A percentile compares a stretch with the other conserved stretches of the same genome.
Conservation (phyloP, 2,329 filamentous ascomycete species). For the Exophiala viscosa region DNA sequence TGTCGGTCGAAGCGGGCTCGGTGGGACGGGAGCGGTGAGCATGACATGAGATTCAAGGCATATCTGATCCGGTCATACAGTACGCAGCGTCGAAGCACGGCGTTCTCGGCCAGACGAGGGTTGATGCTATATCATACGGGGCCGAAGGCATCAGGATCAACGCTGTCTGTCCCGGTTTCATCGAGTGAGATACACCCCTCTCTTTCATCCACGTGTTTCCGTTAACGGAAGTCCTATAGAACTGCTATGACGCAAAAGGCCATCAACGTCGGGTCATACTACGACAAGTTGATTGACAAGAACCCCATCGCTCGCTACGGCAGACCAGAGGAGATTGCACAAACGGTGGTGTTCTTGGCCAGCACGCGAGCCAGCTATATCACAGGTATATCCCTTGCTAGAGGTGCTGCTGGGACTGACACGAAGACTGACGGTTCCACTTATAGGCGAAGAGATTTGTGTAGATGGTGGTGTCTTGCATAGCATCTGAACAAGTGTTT, state of each 20-base stretch:
- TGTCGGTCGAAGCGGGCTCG: conserved; percentile 1
- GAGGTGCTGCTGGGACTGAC: too few species aligned
- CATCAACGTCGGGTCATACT: conserved; percentile 5
- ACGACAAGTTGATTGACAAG: conserved; percentile 1
- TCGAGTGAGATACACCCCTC: neutral
- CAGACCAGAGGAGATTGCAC: conserved; percentile 3
- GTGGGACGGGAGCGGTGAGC: neutral
- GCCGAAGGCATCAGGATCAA: conserved; percentile 29
- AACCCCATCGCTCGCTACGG: conserved; percentile 7
- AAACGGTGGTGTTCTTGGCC: conserved; percentile 4
- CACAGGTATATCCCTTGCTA: neutral
- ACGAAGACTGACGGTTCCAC: too few species aligned
- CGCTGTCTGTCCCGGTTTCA: conserved; percentile 27
- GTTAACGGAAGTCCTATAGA: too few species aligned
- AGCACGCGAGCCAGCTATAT: conserved; percentile 8
- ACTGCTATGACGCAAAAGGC: too few species aligned
- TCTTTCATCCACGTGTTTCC: neutral
- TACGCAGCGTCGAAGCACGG: conserved; percentile 59
- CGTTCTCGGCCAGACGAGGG: conserved; percentile 54
- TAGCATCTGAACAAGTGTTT: too few species aligned
- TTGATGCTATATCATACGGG: conserved; percentile 56
- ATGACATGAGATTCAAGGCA: neutral
- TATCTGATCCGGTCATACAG: conserved; percentile 38
- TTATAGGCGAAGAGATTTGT: too few species aligned
- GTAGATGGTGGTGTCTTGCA: too few species aligned